Percentiles rank a stretch among this genome's conserved stretches.
These are phyloP conservation scores for Solanum neorickii DNA, from an alignment of 257 asterid genomes.

Conservation along the genomic window DNA sequence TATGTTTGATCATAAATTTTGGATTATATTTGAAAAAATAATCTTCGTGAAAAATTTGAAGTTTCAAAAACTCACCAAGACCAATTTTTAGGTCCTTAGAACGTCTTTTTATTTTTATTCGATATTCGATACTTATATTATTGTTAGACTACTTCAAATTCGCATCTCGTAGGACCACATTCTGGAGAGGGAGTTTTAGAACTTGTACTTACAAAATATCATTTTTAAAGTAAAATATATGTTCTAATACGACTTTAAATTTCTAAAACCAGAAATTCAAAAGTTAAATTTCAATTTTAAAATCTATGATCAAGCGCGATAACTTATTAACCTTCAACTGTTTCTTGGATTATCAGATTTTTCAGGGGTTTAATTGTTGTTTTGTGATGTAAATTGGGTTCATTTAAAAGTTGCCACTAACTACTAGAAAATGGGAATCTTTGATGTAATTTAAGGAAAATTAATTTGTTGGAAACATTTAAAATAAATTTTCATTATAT, in stretches of 20 bases:
- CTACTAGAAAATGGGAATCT: neutral
- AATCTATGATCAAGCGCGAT: neutral
- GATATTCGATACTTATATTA: too few relatives aligned
- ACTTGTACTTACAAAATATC: neutral
- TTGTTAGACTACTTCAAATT: too few relatives aligned
- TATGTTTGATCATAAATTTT: too few relatives aligned
- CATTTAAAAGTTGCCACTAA: neutral
- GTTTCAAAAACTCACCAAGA: neutral
- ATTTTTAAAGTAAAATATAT: neutral
- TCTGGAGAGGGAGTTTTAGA: too few relatives aligned
- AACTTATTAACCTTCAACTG: neutral
- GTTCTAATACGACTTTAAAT: neutral
- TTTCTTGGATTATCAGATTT: neutral
- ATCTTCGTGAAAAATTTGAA: neutral
- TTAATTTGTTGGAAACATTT: neutral
- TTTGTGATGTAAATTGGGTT: neutral
- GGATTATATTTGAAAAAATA: too few relatives aligned
- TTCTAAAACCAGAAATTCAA: too few relatives aligned
- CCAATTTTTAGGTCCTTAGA: neutral
- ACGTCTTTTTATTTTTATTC: too few relatives aligned
- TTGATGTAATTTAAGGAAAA: neutral
- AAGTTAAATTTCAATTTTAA: too few relatives aligned
- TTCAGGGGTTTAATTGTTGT: neutral
- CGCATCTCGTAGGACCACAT: rapidly evolving
- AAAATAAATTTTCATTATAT: neutral